Percentiles rank a stretch among this genome's conserved stretches.
Evolutionary conservation across 257 asterid genomes (phyloP).

Genomic region (Solanum tacnaense): DNA sequence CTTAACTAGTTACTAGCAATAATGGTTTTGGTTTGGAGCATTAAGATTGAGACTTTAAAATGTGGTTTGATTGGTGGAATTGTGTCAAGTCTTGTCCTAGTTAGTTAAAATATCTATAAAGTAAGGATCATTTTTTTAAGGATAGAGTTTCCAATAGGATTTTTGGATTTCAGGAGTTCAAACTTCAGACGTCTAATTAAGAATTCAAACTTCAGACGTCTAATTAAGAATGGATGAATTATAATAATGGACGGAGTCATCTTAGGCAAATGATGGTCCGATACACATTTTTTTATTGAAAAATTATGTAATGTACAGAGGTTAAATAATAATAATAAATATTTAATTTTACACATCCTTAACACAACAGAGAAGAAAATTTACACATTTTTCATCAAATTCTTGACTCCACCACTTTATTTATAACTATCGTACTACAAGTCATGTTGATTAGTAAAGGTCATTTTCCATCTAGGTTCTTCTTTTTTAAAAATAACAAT

Average conservation of each 20-base stretch:
- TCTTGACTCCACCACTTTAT: not conserved
- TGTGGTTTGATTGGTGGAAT: not conserved
- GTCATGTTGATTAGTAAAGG: not conserved
- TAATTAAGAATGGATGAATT: too few species aligned
- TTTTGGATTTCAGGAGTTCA: too few species aligned
- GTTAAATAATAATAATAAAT: too few species aligned
- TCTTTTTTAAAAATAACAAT: not conserved
- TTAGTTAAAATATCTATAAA: not conserved
- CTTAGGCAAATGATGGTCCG: too few species aligned
- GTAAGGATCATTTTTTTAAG: not conserved
- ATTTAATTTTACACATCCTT: too few species aligned
- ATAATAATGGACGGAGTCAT: too few species aligned
- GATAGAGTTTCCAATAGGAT: not conserved
- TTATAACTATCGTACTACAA: too few species aligned
- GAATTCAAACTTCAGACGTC: too few species aligned
- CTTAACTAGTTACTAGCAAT: not conserved
- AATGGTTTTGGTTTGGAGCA: not conserved
- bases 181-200: too few species aligned
- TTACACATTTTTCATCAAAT: not conserved
- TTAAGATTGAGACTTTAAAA: not conserved
- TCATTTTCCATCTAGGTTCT: not conserved
- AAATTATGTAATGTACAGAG: accelerated
- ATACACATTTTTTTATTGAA: too few species aligned
- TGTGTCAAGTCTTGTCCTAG: not conserved
- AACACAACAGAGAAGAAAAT: too few species aligned